Conservation (phyloP, 192 early-diverging fungal species). For the Chytriomyces confervae region DNA sequence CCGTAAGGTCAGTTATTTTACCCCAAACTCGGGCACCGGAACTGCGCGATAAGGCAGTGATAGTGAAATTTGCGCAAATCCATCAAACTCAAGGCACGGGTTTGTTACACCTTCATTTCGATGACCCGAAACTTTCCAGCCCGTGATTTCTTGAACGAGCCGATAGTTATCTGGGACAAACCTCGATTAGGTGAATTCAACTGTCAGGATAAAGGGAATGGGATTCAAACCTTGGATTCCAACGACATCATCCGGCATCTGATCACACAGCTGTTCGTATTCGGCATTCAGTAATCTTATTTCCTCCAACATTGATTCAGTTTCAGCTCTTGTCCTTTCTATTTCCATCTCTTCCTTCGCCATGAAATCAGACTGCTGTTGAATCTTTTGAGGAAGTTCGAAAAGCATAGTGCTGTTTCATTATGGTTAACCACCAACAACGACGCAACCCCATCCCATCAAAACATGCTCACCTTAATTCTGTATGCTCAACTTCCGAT, state of each 20-base stretch:
- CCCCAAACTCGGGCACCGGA: no score
- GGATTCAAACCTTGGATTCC: conserved; percentile 25
- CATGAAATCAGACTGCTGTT: not conserved
- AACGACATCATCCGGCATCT: conserved; percentile 36
- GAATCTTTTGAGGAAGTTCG: not conserved
- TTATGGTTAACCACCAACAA: not conserved
- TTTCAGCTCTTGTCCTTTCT: not conserved
- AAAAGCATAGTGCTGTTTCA: not conserved
- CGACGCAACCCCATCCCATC: not conserved
- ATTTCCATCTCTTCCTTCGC: not conserved
- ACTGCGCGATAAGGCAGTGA: no score
- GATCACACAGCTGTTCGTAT: conserved; percentile 23
- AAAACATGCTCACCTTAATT: not conserved
- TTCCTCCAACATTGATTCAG: not conserved
- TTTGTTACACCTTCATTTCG: not conserved
- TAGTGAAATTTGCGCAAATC: not conserved
- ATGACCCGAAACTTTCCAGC: conserved; percentile 4
- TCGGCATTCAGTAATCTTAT: not conserved
- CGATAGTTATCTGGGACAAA: conserved; percentile 18
- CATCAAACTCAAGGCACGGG: not conserved
- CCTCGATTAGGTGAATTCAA: not conserved
- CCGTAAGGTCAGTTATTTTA: not conserved
- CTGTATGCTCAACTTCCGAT: not conserved
- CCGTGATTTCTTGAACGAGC: not conserved
- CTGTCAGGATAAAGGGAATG: not conserved